Percentiles rank a stretch among this genome's conserved stretches.
Conservation (phyloP, 2,329 filamentous ascomycete genomes). For the Beauveria sp. region DNA sequence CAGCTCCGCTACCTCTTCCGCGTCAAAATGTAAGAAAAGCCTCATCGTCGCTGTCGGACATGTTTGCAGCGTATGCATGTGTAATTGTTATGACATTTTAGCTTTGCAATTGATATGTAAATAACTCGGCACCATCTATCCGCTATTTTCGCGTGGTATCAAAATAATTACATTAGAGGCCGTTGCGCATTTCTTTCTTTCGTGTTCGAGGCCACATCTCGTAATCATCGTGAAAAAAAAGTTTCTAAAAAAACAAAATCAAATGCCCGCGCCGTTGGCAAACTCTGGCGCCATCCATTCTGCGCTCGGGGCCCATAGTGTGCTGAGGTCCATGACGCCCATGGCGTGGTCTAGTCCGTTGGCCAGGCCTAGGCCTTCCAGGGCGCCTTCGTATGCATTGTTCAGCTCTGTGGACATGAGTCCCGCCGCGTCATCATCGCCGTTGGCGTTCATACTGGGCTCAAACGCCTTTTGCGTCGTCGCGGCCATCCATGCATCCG, state of each 20-base stretch:
- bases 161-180: not conserved
- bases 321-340: slow-evolving; percentile 28
- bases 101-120: not conserved
- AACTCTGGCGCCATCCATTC: slow-evolving; percentile 27
- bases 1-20: slow-evolving; percentile 63
- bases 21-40: slow-evolving; percentile 39
- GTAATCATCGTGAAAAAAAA: not conserved
- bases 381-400: slow-evolving; percentile 41
- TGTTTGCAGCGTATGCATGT: not conserved
- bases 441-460: slow-evolving; percentile 13
- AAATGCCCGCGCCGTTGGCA: slow-evolving; percentile 23
- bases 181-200: not conserved
- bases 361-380: slow-evolving; percentile 39
- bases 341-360: slow-evolving; percentile 35
- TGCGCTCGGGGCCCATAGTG: slow-evolving; percentile 26
- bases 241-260: slow-evolving; percentile 8
- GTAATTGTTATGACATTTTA: not conserved
- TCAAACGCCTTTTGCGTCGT: slow-evolving; percentile 2
- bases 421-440: not conserved
- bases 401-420: slow-evolving; percentile 30
- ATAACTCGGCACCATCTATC: not conserved
- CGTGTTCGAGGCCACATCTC: not conserved
- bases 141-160: not conserved
- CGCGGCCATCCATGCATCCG: slow-evolving; percentile 9
- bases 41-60: not conserved